Conservation (phyloP, 1,284 basidiomycete genomes). For the Ceratobasidium sp. region DNA sequence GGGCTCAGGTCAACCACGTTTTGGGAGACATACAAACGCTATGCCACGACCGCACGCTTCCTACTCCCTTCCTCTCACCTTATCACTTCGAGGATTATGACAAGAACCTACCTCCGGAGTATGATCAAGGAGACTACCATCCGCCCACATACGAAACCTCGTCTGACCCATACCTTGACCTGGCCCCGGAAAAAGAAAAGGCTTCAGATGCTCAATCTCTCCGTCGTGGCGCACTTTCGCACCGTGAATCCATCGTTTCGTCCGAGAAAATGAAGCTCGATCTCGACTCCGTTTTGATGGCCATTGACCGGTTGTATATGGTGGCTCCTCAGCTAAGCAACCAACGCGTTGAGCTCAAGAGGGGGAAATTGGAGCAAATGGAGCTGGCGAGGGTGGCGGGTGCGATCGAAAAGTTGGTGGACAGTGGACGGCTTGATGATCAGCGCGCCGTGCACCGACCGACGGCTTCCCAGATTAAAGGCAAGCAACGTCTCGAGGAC, state of each 20-base stretch:
- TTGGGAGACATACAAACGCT: slow-evolving; percentile 76
- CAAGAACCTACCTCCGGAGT: slow-evolving; percentile 70
- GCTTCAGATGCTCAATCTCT: slow-evolving; percentile 25
- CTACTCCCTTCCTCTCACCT: slow-evolving; percentile 33
- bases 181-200: slow-evolving; percentile 29
- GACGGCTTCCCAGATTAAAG: slow-evolving; percentile 27
- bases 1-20: slow-evolving; percentile 79
- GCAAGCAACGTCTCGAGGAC: slow-evolving; percentile 44
- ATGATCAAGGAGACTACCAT: slow-evolving; percentile 67
- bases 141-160: slow-evolving; percentile 71
- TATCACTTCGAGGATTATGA: slow-evolving; percentile 41
- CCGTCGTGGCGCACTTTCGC: slow-evolving; percentile 23
- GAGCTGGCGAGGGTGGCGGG: slow-evolving; percentile 67
- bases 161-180: slow-evolving; percentile 17
- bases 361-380: slow-evolving; percentile 73
- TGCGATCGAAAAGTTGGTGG: slow-evolving; percentile 48
- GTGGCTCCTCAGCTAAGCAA: slow-evolving; percentile 87
- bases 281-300: slow-evolving; percentile 83
- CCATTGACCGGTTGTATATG: slow-evolving; percentile 86
- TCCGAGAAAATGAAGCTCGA: slow-evolving; percentile 82
- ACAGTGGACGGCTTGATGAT: slow-evolving; percentile 54
- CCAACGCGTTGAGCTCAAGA: slow-evolving; percentile 86
- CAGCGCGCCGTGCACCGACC: slow-evolving; percentile 52
- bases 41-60: slow-evolving; percentile 68
- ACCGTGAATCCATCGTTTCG: slow-evolving; percentile 34